Conservation (phyloP, 1,139 yeast genomes). For the Arxiozyma slooffiae region DNA sequence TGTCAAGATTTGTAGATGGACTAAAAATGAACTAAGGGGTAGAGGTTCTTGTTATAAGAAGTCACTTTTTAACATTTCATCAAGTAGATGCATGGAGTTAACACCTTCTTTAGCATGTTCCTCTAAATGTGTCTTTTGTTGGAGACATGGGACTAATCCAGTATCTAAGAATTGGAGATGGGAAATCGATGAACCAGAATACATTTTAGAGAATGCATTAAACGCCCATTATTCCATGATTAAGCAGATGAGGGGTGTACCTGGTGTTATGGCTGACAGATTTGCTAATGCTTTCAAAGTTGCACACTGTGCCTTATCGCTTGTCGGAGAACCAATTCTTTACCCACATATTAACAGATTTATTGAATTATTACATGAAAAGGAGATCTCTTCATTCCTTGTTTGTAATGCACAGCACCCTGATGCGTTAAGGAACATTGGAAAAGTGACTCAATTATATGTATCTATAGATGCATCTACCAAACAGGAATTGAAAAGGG, state of each 20-base stretch:
- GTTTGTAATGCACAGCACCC: constrained; percentile 97
- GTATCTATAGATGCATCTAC: constrained; percentile 92
- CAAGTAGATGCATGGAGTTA: constrained; percentile 92
- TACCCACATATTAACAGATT: constrained; percentile 86
- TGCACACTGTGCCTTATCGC: constrained; percentile 80
- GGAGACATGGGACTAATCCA: constrained; percentile 97
- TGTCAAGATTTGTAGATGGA: constrained; percentile 93
- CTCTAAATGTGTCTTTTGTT: constrained; percentile 90
- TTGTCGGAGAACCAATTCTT: constrained; percentile 91
- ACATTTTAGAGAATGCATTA: constrained; percentile 72
- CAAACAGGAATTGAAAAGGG: constrained; percentile 64
- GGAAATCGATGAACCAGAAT: constrained; percentile 87
- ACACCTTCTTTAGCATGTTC: constrained; percentile 92
- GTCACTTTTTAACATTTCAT: constrained; percentile 82
- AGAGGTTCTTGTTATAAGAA: constrained; percentile 90
- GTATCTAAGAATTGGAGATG: constrained; percentile 95
- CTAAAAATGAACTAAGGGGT: constrained; percentile 86
- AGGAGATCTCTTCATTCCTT: constrained; percentile 72
- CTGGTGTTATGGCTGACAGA: constrained; percentile 83
- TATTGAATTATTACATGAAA: constrained; percentile 65
- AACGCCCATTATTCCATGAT: constrained; percentile 85
- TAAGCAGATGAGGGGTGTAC: constrained; percentile 91
- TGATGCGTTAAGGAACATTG: constrained; percentile 56
- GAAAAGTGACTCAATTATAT: constrained; percentile 79
- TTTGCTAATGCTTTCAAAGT: constrained; percentile 86